Evolutionary conservation across 2,329 filamentous ascomycete genomes (phyloP).

Genomic region (Kalmusia sp.): DNA sequence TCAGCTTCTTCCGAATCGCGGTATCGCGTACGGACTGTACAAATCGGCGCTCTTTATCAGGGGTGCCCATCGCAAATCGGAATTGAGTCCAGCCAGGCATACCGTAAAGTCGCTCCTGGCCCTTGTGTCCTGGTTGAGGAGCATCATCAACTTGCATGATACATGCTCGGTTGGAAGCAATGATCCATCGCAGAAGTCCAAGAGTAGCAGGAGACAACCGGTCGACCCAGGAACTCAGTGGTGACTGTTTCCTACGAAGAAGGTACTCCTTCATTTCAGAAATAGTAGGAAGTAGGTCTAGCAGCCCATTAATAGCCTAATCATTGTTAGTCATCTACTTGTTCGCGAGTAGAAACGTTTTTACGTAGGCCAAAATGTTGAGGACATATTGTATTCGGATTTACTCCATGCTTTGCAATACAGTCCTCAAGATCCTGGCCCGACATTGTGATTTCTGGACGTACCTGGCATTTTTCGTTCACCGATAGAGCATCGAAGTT

Average conservation of each 20-base stretch:
- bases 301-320: conserved; percentile 58
- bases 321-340: too few relatives aligned
- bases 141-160: conserved; percentile 75
- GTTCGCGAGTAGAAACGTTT: too few relatives aligned
- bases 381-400: too few relatives aligned
- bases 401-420: too few relatives aligned
- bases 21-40: conserved; percentile 64
- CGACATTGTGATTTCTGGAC: too few relatives aligned
- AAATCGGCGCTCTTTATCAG: conserved; percentile 86
- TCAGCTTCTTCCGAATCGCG: conserved; percentile 46
- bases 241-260: conserved; percentile 45
- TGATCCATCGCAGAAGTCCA: conserved; percentile 81
- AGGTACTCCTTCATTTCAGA: conserved; percentile 63
- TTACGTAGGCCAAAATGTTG: too few relatives aligned
- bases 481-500: conserved; percentile 64
- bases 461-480: conserved; percentile 56
- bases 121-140: conserved; percentile 36
- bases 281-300: conserved; percentile 69
- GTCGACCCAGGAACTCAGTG: conserved; percentile 60
- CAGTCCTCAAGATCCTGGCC: too few relatives aligned
- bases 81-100: conserved; percentile 79
- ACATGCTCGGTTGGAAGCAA: conserved; percentile 87
- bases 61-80: conserved; percentile 84
- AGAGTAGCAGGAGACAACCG: conserved; percentile 70
- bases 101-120: conserved; percentile 64